phyloP scores from a whole-genome alignment of 495 filamentous ascomycete species.

The Ramalina intermedia region DNA sequence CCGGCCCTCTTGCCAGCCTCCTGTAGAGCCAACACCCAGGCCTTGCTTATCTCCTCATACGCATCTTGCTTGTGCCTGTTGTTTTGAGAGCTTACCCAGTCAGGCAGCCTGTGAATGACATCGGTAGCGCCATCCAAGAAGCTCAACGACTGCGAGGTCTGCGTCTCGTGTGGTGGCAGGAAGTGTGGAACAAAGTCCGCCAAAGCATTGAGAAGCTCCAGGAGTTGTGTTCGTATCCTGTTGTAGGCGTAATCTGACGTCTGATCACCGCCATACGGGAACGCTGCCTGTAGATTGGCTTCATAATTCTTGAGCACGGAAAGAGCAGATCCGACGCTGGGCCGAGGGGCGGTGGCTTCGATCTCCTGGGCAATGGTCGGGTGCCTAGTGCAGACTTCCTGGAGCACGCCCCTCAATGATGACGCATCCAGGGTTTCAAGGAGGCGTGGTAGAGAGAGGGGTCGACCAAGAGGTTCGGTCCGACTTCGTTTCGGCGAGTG shows the following conservation, averaged over 20 bases:
- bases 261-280: constrained; percentile 70
- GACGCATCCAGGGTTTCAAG: constrained; percentile 80
- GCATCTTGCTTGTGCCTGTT: constrained; percentile 85
- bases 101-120: constrained; percentile 73
- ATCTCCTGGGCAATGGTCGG: constrained; percentile 71
- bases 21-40: constrained; percentile 83
- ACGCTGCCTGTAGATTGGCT: constrained; percentile 56
- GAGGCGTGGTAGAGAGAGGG: constrained; percentile 66
- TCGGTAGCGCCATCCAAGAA: constrained; percentile 84
- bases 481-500: constrained; percentile 42
- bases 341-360: constrained; percentile 68
- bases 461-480: constrained; percentile 59
- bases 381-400: constrained; percentile 78
- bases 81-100: constrained; percentile 73
- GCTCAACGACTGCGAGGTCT: constrained; percentile 60
- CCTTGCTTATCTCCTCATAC: constrained; percentile 88
- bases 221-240: constrained; percentile 68
- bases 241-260: constrained; percentile 91
- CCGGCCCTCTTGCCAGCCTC: constrained; percentile 86
- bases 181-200: constrained; percentile 92
- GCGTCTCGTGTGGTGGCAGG: constrained; percentile 77
- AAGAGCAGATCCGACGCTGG: constrained; percentile 65
- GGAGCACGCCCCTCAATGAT: constrained; percentile 67
- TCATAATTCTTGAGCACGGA: constrained; percentile 73
- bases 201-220: constrained; percentile 72